Evolutionary conservation across 768 basidiomycete species (phyloP).

Genomic region (Lyophyllum semitale): DNA sequence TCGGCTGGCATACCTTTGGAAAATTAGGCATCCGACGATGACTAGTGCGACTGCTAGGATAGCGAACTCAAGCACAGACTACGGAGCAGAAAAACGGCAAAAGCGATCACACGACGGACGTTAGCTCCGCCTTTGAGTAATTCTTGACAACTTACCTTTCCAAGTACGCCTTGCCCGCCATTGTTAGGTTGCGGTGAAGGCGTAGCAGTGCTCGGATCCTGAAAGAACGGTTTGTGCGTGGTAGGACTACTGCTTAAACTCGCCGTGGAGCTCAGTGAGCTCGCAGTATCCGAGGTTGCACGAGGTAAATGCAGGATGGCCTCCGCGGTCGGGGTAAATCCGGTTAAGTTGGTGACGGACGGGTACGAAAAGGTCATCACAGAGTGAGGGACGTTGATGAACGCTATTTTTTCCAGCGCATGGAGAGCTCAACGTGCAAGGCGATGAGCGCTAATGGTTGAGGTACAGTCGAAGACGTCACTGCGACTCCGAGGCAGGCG

Average conservation of each 20-base stretch:
- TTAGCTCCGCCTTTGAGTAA: neutral
- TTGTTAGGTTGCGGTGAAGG: constrained; percentile 8
- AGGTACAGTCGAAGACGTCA: neutral
- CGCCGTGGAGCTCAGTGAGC: constrained; percentile 9
- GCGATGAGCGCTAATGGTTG: neutral
- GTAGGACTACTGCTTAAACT: neutral
- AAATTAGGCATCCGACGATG: constrained; percentile 20
- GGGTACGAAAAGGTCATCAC: neutral
- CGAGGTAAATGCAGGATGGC: constrained; percentile 3
- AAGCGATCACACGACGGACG: neutral
- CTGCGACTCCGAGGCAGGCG: neutral
- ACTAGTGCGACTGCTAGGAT: constrained; percentile 27
- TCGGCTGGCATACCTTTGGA: constrained; percentile 26
- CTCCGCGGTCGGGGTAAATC: neutral
- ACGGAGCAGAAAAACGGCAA: neutral
- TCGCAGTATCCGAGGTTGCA: constrained; percentile 6
- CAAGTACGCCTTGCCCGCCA: constrained; percentile 8
- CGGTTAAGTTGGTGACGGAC: neutral
- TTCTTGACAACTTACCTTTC: constrained; percentile 23
- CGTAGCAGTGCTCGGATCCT: constrained; percentile 21
- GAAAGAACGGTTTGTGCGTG: constrained; percentile 24
- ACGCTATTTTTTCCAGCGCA: neutral
- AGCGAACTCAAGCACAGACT: constrained; percentile 33
- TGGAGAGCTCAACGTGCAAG: neutral
- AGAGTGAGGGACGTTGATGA: neutral